Evolutionary conservation across 2,329 filamentous ascomycete genomes (phyloP), one percentile per base, ranked within the genome.

Genomic region (Fusarium protoensiforme): DNA sequence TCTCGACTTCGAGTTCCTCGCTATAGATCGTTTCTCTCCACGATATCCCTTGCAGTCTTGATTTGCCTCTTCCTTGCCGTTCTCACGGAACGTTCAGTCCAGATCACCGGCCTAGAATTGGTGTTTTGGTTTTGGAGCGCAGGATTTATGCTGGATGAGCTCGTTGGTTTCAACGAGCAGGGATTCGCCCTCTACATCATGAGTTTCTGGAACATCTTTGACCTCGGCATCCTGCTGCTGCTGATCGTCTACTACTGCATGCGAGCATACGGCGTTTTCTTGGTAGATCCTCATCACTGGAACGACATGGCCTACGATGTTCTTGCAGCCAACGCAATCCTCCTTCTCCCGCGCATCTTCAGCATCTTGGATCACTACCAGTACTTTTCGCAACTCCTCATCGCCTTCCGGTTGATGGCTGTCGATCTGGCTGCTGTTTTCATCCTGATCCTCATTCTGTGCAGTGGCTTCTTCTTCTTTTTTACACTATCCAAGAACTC

Each of bases 101-200:
- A 92, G 61, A 98, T 98, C 77, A 97, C 94, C 1, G 89, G 90
- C 0, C 85, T 98, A 11, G 96, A 98, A 81, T 86, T 98, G 18
- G 81, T 98, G 14, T 98, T 98, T 83, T 98, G 96, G 96, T 94
- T 98, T 81, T 98, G 96, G 95, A 97, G 94, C 79, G 94, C 94
- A 29, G 96, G 96, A 1, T 98, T 97, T 82, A 97, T 98, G 94
- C 90, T 98, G 35, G 96, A 98, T 78, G 96, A 98, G 83, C 89
- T 98, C 24, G 95, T 98, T 20, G 95, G 95, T 13, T 98, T 98
- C 86, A 98, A 95, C 75, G 96, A 98, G 81, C 95, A 98, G 83
- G 96, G 96, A 4, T 98, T 98, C 81, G 95, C 95, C 39, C 89
- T 98, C 33, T 98, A 98, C 83, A 94, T 98, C 78, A 96, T 98